A percentile compares a stretch with the other conserved stretches of the same genome.
Evolutionary conservation across 1,284 basidiomycete species (phyloP).

Genomic region (Microbotryum violaceum): DNA sequence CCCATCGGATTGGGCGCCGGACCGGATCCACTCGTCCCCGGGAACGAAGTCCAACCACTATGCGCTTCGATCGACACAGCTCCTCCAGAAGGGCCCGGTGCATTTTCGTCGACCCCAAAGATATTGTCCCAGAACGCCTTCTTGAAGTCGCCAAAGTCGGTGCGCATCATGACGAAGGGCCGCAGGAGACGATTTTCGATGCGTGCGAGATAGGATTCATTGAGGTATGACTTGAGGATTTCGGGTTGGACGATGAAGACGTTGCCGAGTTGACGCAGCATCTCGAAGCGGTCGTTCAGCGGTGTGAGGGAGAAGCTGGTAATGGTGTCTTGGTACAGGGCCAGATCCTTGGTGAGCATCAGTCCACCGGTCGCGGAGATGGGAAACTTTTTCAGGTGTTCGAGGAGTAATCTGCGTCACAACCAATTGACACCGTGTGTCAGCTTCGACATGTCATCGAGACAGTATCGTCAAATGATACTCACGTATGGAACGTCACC

Average conservation of each 20-base stretch:
- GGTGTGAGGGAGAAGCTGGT: constrained; percentile 69
- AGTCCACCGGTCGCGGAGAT: constrained; percentile 94
- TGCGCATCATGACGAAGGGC: constrained; percentile 83
- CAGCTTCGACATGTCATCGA: too few relatives aligned
- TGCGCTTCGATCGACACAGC: too few relatives aligned
- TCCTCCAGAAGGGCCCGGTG: not conserved
- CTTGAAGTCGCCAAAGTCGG: constrained; percentile 54
- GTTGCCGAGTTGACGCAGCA: constrained; percentile 94
- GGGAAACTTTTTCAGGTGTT: constrained; percentile 92
- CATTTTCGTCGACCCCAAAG: constrained; percentile 17
- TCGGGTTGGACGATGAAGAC: constrained; percentile 91
- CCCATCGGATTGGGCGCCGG: not conserved
- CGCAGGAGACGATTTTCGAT: constrained; percentile 80
- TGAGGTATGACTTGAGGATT: constrained; percentile 84
- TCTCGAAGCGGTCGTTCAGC: constrained; percentile 92
- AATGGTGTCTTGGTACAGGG: constrained; percentile 90
- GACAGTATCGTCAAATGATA: constrained; percentile 8
- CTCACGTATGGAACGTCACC: constrained; percentile 81
- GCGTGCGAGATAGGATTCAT: constrained; percentile 73
- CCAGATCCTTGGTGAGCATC: constrained; percentile 98
- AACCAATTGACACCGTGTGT: not conserved
- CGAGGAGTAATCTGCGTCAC: constrained; percentile 65
- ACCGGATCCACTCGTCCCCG: not conserved
- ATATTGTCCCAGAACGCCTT: constrained; percentile 32
- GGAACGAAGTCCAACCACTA: too few relatives aligned